phyloP scores from a whole-genome alignment of 208 protist species.

The Blastocrithidia nonstop region DNA sequence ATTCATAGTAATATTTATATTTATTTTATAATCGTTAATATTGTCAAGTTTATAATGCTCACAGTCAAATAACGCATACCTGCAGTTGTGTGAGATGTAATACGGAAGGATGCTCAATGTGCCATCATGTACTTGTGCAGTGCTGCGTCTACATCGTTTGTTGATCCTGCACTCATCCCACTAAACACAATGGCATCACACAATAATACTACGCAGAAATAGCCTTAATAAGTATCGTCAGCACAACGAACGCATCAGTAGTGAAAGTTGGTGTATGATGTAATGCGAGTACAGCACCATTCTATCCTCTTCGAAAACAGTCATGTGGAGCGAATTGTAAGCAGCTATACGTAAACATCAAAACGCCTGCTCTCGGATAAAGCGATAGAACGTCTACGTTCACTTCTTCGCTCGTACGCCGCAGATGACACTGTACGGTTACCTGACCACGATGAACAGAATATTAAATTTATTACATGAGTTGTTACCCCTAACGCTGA shows the following conservation, averaged over 20 bases:
- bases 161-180: too few relatives aligned
- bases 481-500: constrained; percentile 7
- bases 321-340: constrained; percentile 31
- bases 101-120: constrained; percentile 10
- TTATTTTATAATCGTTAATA: too few relatives aligned
- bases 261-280: constrained; percentile 49
- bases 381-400: background rate
- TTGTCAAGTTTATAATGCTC: background rate
- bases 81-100: constrained; percentile 6
- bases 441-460: too few relatives aligned
- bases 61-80: constrained; percentile 7
- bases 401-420: background rate
- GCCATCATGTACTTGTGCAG: constrained; percentile 9
- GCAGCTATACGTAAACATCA: constrained; percentile 13
- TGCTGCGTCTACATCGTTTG: too few relatives aligned
- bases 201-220: background rate
- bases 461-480: constrained; percentile 70
- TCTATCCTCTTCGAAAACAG: constrained; percentile 27
- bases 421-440: too few relatives aligned
- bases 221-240: background rate
- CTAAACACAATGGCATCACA: background rate
- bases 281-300: constrained; percentile 32
- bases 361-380: background rate
- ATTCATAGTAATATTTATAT: too few relatives aligned
- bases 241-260: background rate